Evolutionary conservation across 768 basidiomycete species (phyloP), one percentile per base, ranked within the genome.

Genomic region (Boletus edulis): DNA sequence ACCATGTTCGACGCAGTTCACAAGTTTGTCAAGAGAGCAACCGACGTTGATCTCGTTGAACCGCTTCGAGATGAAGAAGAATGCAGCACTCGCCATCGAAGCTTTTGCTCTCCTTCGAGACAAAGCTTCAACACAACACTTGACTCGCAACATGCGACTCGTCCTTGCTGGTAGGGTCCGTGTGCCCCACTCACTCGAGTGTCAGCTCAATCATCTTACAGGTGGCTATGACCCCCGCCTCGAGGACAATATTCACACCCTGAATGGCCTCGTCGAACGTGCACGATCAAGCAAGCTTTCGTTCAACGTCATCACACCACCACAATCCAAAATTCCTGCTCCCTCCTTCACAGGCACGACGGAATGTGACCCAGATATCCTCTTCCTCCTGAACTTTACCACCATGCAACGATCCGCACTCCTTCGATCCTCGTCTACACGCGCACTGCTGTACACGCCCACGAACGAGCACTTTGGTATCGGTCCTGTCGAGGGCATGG

Each of bases 391-490:
- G n/a, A n/a, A 97, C 73, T 94, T 97, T 70, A 86, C 89, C 2
- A 88, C 87, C 7, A 61, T 76, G 1, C 96, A 98, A 67, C 88
- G 95, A 31, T 84, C 89, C 1, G 86, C 86, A 8, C 81, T 98
- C 1, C 83, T 99, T 37, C 81, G 74, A 13, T 79, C 83, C 5
- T 68, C 81, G 0, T 81, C 79, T 5, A 91, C 92, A 0, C 71
- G 83, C 15, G 90, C 83, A 0, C 76, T 98, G 0, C 78, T 99
- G 8, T 99, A 99, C 69, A 99, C 96, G 0, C 97, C 96, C 0
- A 75, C 81, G 9, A 96, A 96, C 69, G 96, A 99, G 64, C 96
- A 99, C 69, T 97, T 98, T 68, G 97, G 96, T 2, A 98, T 99
- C 61, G 95, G 88, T 0, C 96, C 97, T 3, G 82, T 98, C 4